Conservation (phyloP, 768 basidiomycete genomes). For the Mrakia frigida region DNA sequence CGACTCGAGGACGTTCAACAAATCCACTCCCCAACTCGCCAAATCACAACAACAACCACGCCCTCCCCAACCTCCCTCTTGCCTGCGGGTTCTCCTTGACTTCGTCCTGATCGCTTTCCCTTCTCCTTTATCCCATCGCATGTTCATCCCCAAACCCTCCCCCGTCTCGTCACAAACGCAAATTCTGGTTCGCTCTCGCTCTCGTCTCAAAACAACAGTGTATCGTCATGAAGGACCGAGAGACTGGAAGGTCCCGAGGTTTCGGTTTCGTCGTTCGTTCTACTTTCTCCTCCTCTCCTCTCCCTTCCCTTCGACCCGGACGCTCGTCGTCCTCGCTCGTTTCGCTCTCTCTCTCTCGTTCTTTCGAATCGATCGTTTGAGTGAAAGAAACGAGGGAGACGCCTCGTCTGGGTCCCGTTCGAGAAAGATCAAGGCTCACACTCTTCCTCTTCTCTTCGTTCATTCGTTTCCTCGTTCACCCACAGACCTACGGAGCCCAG, state of each 20-base stretch:
- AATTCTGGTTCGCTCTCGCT: constrained; percentile 10
- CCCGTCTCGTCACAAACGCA: constrained; percentile 18
- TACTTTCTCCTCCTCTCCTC: constrained; percentile 11
- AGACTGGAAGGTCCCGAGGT: constrained; percentile 92
- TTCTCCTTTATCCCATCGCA: constrained; percentile 11
- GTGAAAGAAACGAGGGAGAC: background rate
- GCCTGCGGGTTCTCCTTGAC: constrained; percentile 16
- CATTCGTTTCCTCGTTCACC: constrained; percentile 23
- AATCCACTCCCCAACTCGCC: background rate
- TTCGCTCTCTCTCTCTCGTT: constrained; percentile 8
- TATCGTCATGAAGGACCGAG: constrained; percentile 97
- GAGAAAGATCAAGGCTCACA: background rate
- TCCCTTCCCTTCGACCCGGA: too few species aligned
- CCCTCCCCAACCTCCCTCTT: background rate
- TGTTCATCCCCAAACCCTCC: background rate
- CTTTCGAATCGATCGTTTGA: background rate
- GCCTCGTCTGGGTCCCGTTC: too few species aligned
- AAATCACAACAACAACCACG: too few species aligned
- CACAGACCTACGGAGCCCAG: constrained; percentile 42
- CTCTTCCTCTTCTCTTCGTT: background rate
- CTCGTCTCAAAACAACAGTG: constrained; percentile 52
- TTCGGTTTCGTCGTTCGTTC: constrained; percentile 80
- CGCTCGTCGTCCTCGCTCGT: background rate
- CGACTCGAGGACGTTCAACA: too few species aligned
- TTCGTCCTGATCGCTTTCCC: constrained; percentile 6